phyloP scores from a whole-genome alignment of 352 stramenopile species.

The Phytophthora pinifolia region DNA sequence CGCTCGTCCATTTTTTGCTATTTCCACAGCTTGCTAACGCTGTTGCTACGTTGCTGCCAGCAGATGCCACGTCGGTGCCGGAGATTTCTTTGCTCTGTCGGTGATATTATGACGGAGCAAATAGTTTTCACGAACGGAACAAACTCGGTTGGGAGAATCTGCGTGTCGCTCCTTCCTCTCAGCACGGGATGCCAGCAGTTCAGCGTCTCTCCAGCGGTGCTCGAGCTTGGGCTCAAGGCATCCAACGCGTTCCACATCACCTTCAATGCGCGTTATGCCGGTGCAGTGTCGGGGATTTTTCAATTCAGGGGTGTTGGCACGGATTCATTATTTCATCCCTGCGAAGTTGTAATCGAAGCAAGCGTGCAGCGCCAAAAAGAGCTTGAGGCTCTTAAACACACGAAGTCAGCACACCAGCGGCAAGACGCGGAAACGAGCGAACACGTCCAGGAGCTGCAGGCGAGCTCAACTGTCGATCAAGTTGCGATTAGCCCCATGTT shows the following conservation, averaged over 20 bases:
- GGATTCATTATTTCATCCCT: constrained; percentile 64
- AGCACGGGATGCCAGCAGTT: constrained; percentile 87
- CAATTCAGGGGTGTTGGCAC: constrained; percentile 78
- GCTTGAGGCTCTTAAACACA: no score
- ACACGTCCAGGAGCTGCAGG: constrained; percentile 51
- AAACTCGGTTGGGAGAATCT: constrained; percentile 60
- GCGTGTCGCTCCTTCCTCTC: constrained; percentile 75
- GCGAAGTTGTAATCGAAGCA: constrained; percentile 85
- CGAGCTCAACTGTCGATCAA: constrained; percentile 39
- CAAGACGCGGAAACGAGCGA: constrained; percentile 6
- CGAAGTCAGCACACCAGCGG: no score
- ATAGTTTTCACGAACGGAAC: constrained; percentile 79
- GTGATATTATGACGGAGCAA: constrained; percentile 70
- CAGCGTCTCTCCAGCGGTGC: constrained; percentile 66
- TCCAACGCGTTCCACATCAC: constrained; percentile 72
- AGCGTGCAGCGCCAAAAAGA: no score
- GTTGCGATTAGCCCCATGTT: constrained; percentile 65
- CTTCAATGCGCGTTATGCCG: constrained; percentile 55
- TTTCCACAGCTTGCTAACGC: background rate
- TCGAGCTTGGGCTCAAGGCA: constrained; percentile 62
- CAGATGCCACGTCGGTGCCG: constrained; percentile 64
- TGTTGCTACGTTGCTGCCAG: background rate
- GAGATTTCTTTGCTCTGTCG: constrained; percentile 68
- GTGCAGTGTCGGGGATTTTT: constrained; percentile 81
- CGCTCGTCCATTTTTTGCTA: background rate